phyloP scores from a whole-genome alignment of 208 protist species.

The Acanthamoeba sp. region DNA sequence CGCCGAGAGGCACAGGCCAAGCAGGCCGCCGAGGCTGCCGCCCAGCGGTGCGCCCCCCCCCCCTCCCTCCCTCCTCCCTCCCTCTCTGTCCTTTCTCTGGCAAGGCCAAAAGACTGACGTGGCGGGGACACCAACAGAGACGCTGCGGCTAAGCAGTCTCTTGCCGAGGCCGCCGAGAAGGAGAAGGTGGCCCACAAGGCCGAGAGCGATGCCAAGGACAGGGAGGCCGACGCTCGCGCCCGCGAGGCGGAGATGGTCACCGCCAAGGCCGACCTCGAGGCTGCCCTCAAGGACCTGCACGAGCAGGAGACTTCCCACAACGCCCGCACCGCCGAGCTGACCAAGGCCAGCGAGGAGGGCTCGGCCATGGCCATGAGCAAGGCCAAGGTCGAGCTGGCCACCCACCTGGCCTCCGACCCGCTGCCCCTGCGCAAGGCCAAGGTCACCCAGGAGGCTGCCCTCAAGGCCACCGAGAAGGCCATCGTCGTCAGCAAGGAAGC shows the following conservation, averaged over 20 bases:
- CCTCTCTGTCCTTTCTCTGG: not conserved
- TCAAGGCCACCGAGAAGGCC: conserved; percentile 53
- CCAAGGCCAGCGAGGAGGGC: conserved; percentile 31
- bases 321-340: conserved; percentile 40
- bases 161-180: not conserved
- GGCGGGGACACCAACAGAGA: not conserved
- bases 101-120: too few species aligned
- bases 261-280: conserved; percentile 72
- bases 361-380: not conserved
- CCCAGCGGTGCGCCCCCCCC: not conserved
- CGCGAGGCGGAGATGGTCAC: conserved; percentile 4
- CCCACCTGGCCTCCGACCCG: not conserved
- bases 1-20: conserved; percentile 7
- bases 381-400: conserved; percentile 41
- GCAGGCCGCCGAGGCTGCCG: not conserved
- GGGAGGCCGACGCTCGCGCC: conserved; percentile 36
- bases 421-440: conserved; percentile 49
- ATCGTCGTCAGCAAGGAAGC: not conserved
- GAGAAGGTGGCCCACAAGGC: conserved; percentile 13
- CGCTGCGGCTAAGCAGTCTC: not conserved
- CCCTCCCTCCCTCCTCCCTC: not conserved
- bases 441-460: conserved; percentile 49
- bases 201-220: conserved; percentile 12
- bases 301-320: conserved; percentile 69
- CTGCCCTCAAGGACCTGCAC: conserved; percentile 67